Conservation (phyloP, 1,139 yeast species). For the Taiozyma sp. region DNA sequence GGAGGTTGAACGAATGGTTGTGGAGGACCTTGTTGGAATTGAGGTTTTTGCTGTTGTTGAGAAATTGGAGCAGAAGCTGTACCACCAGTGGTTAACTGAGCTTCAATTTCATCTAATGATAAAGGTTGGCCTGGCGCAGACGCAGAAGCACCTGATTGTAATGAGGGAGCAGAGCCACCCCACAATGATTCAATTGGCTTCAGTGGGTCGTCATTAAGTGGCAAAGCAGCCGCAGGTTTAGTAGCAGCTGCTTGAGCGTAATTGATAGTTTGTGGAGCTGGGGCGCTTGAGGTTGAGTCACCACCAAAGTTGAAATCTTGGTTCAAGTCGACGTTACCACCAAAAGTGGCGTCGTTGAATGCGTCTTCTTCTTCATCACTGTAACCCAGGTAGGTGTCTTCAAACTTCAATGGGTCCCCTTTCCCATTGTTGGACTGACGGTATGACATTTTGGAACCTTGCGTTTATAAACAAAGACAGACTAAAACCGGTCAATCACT, state of each 20-base stretch:
- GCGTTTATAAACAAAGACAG: neutral
- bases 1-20: constrained; percentile 17
- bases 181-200: constrained; percentile 68
- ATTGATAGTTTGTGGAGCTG: constrained; percentile 14
- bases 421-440: constrained; percentile 1
- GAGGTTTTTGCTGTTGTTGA: constrained; percentile 14
- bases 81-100: constrained; percentile 65
- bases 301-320: constrained; percentile 73
- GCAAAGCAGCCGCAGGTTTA: constrained; percentile 19
- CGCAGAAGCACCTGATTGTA: constrained; percentile 17
- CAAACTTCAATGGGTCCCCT: constrained; percentile 37
- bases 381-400: constrained; percentile 79
- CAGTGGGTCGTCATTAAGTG: constrained; percentile 33
- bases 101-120: constrained; percentile 61
- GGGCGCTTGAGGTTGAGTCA: neutral
- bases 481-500: neutral
- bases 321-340: constrained; percentile 53
- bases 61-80: constrained; percentile 26
- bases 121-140: constrained; percentile 42
- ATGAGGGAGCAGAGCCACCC: constrained; percentile 32
- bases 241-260: constrained; percentile 46
- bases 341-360: constrained; percentile 86
- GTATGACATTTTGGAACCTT: constrained; percentile 7
- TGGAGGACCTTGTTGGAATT: constrained; percentile 23
- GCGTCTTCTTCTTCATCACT: constrained; percentile 76